Evolutionary conservation across 2,329 filamentous ascomycete species (phyloP), one percentile per base, ranked within the genome.

Genomic region (Lasiodiplodia sp.): DNA sequence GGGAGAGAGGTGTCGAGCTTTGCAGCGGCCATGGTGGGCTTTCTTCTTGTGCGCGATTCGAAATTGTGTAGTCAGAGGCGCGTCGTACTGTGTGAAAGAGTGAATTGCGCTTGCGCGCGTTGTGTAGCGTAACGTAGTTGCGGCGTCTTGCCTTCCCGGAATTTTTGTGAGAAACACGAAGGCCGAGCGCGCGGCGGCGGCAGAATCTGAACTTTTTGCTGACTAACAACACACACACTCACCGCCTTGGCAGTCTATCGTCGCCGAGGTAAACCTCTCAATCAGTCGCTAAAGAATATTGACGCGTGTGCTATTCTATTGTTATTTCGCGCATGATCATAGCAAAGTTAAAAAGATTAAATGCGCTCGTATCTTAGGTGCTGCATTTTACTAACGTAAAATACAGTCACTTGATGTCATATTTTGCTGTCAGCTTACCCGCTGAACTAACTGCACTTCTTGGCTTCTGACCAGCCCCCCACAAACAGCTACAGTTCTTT

Each of bases 1-100:
- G 76, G 71, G 5, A 83, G 71, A 7, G 80, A 79, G 57, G 79
- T 80, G 63, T 79, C 76, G 2, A 28, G 38, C n/a, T 51, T 68
- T 31, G 66, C 56, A 62, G 78, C 76, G 25, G 58, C 58, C 58
- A 62, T 62, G 7, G 10, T 40, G 4, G 3, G 4, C 3, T n/a
- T 1, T 8, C 2, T 8, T 37, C 3, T n/a, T n/a, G 18, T 5
- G 23, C 31, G 28, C 25, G 56, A 38, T 40, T 23, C 23, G 56
- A 11, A 47, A 47, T 47, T 21, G 18, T 47, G 10, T 47, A 47
- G 44, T 10, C 18, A 18, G n/a, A n/a, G n/a, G 7, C 2, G 44
- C 18, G n/a, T 16, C n/a, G 44, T 21, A 6, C 6, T 8, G 7
- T 47, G 18, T 10, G 18, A 14, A 11, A 47, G 44, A 18, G 44